Conservation (phyloP, 2,329 filamentous ascomycete genomes). For the Helicocarpus griseus region DNA sequence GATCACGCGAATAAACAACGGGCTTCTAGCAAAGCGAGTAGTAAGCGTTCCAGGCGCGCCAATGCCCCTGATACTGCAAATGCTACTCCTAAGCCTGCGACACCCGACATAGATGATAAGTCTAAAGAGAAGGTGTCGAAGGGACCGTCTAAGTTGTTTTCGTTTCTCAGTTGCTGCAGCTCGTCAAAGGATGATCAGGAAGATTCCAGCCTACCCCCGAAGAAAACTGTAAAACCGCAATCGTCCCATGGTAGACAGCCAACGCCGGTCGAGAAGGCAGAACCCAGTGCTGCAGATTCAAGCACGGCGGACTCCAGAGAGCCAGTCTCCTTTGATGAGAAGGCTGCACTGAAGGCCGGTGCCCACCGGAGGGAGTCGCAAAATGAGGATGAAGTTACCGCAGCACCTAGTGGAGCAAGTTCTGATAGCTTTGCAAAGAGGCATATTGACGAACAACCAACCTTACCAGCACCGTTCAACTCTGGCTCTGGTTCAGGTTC, state of each 20-base stretch:
- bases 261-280: conserved; percentile 29
- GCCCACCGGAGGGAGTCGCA: conserved; percentile 20
- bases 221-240: conserved; percentile 34
- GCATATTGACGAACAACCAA: background rate
- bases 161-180: conserved; percentile 42
- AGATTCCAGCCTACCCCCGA: conserved; percentile 35
- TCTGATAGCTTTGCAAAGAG: background rate
- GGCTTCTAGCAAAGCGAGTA: conserved; percentile 60
- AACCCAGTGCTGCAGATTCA: conserved; percentile 28
- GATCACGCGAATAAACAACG: conserved; percentile 25
- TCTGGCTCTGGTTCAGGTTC: background rate
- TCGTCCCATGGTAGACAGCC: conserved; percentile 27
- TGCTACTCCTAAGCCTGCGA: conserved; percentile 22
- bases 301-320: conserved; percentile 33
- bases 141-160: conserved; percentile 30
- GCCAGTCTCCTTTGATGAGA: conserved; percentile 29
- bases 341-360: conserved; percentile 23
- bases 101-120: conserved; percentile 23
- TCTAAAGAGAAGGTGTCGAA: conserved; percentile 34
- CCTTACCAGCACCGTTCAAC: background rate
- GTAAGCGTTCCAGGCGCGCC: conserved; percentile 29
- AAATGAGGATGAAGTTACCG: conserved; percentile 19
- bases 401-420: conserved; percentile 8
- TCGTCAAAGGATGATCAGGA: conserved; percentile 36
- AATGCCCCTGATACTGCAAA: conserved; percentile 23